A percentile compares a stretch with the other conserved stretches of the same genome.
Evolutionary conservation across 345 rosid species (phyloP).

Genomic region (Iberis pinnata): DNA sequence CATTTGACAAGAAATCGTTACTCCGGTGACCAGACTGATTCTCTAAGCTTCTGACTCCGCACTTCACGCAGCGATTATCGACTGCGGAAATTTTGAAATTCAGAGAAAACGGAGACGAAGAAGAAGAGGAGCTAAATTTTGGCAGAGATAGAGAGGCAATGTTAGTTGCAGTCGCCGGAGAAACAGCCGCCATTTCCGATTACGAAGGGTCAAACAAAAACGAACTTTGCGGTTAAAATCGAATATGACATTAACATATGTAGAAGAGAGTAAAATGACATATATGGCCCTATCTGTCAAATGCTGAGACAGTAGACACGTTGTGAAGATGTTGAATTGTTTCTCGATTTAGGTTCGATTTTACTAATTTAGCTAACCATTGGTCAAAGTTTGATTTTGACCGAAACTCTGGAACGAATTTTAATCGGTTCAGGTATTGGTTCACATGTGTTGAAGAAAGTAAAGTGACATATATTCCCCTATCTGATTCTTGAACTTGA

Average conservation of each 20-base stretch:
- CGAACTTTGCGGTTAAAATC: constrained; percentile 1
- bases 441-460: neutral
- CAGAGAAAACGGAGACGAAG: constrained; percentile 18
- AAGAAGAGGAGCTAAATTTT: neutral
- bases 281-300: constrained; percentile 27
- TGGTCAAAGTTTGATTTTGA: neutral
- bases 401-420: no score
- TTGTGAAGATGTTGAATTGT: neutral
- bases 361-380: neutral
- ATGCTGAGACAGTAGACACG: constrained; percentile 12
- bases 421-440: neutral
- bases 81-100: constrained; percentile 17
- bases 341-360: constrained; percentile 9
- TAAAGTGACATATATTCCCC: constrained; percentile 16
- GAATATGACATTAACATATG: constrained; percentile 5
- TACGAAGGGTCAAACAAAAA: constrained; percentile 21
- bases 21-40: constrained; percentile 42
- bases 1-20: constrained; percentile 43
- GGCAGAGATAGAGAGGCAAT: constrained; percentile 16
- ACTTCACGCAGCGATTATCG: constrained; percentile 28
- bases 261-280: neutral
- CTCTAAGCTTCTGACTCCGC: constrained; percentile 52
- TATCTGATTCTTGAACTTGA: constrained; percentile 15
- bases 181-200: constrained; percentile 30
- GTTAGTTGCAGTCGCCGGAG: constrained; percentile 27